Evolutionary conservation across 2,329 filamentous ascomycete species (phyloP).

Genomic region (Sclerotinia trifoliorum): DNA sequence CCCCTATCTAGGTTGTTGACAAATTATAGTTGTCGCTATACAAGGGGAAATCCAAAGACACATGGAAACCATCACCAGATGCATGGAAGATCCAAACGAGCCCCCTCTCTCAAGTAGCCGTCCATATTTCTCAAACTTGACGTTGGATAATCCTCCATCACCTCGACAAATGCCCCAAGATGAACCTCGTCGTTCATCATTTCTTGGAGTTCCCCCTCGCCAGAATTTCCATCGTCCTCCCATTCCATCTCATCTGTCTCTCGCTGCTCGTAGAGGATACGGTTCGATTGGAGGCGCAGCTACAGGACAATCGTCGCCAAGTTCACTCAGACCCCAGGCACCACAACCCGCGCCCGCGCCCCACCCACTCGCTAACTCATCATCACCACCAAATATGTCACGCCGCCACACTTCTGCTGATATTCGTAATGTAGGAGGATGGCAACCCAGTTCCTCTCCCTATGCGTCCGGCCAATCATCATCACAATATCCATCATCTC

Average conservation of each 20-base stretch:
- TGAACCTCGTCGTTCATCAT: slow-evolving; percentile 72
- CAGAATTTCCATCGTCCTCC: slow-evolving; percentile 71
- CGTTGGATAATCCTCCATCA: slow-evolving; percentile 74
- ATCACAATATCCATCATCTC: slow-evolving; percentile 66
- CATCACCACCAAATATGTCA: slow-evolving; percentile 66
- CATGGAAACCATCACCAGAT: slow-evolving; percentile 52
- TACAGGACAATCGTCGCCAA: slow-evolving; percentile 68
- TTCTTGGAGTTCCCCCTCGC: slow-evolving; percentile 49
- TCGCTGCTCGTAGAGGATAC: slow-evolving; percentile 68
- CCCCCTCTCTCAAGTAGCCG: slow-evolving; percentile 61
- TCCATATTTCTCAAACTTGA: slow-evolving; percentile 60
- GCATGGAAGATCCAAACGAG: slow-evolving; percentile 66
- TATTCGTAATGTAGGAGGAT: slow-evolving; percentile 78
- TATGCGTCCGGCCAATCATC: slow-evolving; percentile 63
- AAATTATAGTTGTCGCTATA: slow-evolving; percentile 50
- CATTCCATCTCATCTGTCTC: slow-evolving; percentile 77
- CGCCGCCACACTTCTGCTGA: slow-evolving; percentile 93
- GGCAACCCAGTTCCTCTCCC: slow-evolving; percentile 64
- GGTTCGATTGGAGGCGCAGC: slow-evolving; percentile 76
- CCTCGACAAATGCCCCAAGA: slow-evolving; percentile 85
- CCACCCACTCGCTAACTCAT: slow-evolving; percentile 63
- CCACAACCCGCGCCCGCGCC: slow-evolving; percentile 59
- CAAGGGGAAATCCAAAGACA: slow-evolving; percentile 63
- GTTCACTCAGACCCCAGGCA: slow-evolving; percentile 66
- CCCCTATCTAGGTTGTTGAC: slow-evolving; percentile 34